Conservation (phyloP, 2,329 filamentous ascomycete genomes). For the Colletotrichum plurivorum region DNA sequence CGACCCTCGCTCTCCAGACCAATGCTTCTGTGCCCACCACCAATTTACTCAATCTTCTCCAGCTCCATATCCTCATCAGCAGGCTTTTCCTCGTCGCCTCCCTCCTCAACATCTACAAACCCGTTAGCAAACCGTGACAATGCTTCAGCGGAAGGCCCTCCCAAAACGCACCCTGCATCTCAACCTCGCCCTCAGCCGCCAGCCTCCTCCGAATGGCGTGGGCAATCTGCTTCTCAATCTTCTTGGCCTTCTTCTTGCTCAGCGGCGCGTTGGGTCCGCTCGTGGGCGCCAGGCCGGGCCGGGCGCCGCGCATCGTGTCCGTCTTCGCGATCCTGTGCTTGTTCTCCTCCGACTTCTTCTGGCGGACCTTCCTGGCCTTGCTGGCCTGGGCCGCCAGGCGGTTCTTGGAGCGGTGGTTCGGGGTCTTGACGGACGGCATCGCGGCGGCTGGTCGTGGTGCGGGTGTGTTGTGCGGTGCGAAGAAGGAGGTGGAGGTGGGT, state of each 20-base stretch:
- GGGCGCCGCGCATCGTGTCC: slow-evolving; percentile 64
- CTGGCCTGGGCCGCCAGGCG: slow-evolving; percentile 62
- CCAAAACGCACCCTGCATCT: slow-evolving; percentile 59
- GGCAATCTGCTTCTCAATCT: slow-evolving; percentile 68
- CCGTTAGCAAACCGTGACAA: neutral
- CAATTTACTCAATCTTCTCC: slow-evolving; percentile 20
- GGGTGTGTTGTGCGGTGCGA: slow-evolving; percentile 19
- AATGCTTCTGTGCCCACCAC: too few species aligned
- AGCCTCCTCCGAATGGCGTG: slow-evolving; percentile 68
- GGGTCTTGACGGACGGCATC: slow-evolving; percentile 72
- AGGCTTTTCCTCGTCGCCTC: neutral
- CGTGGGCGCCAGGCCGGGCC: slow-evolving; percentile 67
- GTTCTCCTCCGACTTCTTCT: slow-evolving; percentile 56
- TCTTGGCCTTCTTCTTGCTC: slow-evolving; percentile 69
- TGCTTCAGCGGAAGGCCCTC: neutral
- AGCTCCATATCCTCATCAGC: slow-evolving; percentile 21
- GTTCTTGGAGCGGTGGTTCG: slow-evolving; percentile 70
- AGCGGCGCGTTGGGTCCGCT: slow-evolving; percentile 67
- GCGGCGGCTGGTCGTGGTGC: slow-evolving; percentile 36
- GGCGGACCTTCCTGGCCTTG: slow-evolving; percentile 58
- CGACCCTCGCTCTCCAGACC: neutral
- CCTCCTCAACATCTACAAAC: neutral
- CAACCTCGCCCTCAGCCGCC: slow-evolving; percentile 63
- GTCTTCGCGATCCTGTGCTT: slow-evolving; percentile 57
- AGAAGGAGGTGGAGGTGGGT: slow-evolving; percentile 22